Evolutionary conservation across 345 rosid species (phyloP).

Genomic region (Linum tenue): DNA sequence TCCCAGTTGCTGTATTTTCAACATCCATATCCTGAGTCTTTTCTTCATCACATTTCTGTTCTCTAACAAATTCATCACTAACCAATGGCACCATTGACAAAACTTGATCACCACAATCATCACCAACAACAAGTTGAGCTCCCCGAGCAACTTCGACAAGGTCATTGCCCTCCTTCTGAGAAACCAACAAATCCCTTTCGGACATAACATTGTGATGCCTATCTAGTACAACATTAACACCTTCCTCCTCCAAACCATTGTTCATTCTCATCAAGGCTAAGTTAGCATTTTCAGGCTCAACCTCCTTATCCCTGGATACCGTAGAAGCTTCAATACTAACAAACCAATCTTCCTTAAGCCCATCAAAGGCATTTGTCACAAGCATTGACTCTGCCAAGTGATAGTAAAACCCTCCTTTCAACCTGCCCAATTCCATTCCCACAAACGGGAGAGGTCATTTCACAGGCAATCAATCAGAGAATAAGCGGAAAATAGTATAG

Average conservation of each 20-base stretch:
- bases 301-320: slow-evolving; percentile 12
- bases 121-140: slow-evolving; percentile 5
- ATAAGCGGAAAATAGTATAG: not conserved
- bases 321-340: slow-evolving; percentile 35
- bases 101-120: not conserved
- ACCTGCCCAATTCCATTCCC: slow-evolving; percentile 24
- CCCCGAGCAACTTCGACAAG: slow-evolving; percentile 2
- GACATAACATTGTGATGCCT: slow-evolving; percentile 10
- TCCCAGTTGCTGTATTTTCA: slow-evolving; percentile 4
- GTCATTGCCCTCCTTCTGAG: not conserved
- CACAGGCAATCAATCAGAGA: not conserved
- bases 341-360: slow-evolving; percentile 36
- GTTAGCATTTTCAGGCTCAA: not conserved
- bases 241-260: slow-evolving; percentile 3
- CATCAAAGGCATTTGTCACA: slow-evolving; percentile 38
- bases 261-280: not conserved
- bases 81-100: slow-evolving; percentile 4
- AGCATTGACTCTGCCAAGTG: slow-evolving; percentile 41
- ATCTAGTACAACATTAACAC: slow-evolving; percentile 14
- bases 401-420: slow-evolving; percentile 40
- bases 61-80: slow-evolving; percentile 9
- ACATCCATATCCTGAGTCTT: slow-evolving; percentile 8
- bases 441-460: not conserved
- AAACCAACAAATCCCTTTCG: slow-evolving; percentile 10
- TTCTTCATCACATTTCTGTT: slow-evolving; percentile 4